Evolutionary conservation across 1,284 basidiomycete species (phyloP).

Genomic region (Malassezia yamatoensis): DNA sequence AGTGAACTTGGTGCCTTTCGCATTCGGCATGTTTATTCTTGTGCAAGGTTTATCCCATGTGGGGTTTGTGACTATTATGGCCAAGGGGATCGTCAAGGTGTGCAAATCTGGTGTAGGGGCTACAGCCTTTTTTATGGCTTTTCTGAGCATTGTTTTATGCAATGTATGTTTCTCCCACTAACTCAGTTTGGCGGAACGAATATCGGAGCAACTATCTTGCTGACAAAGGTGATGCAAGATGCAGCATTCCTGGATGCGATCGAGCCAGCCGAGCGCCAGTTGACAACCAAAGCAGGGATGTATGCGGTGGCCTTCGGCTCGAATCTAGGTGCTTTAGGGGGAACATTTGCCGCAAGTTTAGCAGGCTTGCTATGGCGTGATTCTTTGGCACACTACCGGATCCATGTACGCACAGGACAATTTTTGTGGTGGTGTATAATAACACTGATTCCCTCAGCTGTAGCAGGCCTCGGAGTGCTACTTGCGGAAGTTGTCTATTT

Average conservation of each 20-base stretch:
- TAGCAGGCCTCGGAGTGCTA: constrained; percentile 41
- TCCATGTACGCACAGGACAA: constrained; percentile 57
- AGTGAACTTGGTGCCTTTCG: constrained; percentile 74
- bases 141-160: constrained; percentile 62
- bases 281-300: constrained; percentile 48
- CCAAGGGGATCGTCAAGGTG: constrained; percentile 56
- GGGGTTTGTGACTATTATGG: constrained; percentile 86
- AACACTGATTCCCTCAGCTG: constrained; percentile 35
- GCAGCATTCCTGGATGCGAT: constrained; percentile 22
- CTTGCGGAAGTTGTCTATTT: constrained; percentile 40
- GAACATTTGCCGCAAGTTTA: constrained; percentile 79
- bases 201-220: constrained; percentile 86
- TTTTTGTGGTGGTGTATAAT: constrained; percentile 68
- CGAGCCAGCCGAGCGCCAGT: constrained; percentile 2
- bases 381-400: constrained; percentile 69
- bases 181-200: constrained; percentile 67
- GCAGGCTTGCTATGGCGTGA: constrained; percentile 78
- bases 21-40: constrained; percentile 88
- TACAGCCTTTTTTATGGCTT: constrained; percentile 52
- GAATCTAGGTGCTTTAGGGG: constrained; percentile 84
- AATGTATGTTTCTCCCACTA: constrained; percentile 50
- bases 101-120: constrained; percentile 50
- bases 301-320: constrained; percentile 67
- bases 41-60: constrained; percentile 71
- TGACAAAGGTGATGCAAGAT: constrained; percentile 57